Evolutionary conservation across 2,329 filamentous ascomycete genomes (phyloP), one percentile per base, ranked within the genome.

Genomic region (Torrubiella hemipterigena): DNA sequence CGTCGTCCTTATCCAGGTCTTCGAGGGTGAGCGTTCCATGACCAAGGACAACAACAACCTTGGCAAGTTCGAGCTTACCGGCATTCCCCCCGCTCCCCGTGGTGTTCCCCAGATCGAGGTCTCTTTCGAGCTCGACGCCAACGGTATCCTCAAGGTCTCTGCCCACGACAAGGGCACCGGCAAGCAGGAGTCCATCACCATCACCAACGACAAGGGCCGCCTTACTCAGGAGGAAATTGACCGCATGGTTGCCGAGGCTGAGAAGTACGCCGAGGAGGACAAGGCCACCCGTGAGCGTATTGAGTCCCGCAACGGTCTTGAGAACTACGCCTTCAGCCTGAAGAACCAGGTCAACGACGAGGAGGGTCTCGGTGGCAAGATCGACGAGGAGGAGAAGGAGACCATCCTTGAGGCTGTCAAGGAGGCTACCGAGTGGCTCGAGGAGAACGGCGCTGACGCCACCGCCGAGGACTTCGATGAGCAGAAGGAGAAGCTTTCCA

Each of bases 341-440:
- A 96, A 96, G 83, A 96, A 94, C 81, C 91, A 96, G 72, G 80
- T 86, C 68, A 89, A 87, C 59, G 91, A 98, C 43, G 82, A 93
- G 48, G 86, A 95, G 42, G 91, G 89, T 59, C 83, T 96, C 39
- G 89, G 89, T 62, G 85, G 87, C 66, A 95, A 96, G 83, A 91
- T 98, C 51, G 84, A 91, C 42, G 89, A 94, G 33, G 89, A 96
- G 49, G 91, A 98, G 66, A 96, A 96, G 82, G 87, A 96, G 65
- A 78, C 85, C 49, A 77, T 98, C 48, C 66, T 93, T 43, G 87
- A 95, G 45, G 91, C 91, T 42, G 77, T 98, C 66, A 96, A 96
- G 81, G 91, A 98, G 69, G 69, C 85, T 42, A 80, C 79, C 49
- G 87, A 95, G 59, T 98, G 91, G 91, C 79, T 98, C 38, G 87